Evolutionary conservation across 2,329 filamentous ascomycete genomes (phyloP).

Genomic region (Aspergillus sp.): DNA sequence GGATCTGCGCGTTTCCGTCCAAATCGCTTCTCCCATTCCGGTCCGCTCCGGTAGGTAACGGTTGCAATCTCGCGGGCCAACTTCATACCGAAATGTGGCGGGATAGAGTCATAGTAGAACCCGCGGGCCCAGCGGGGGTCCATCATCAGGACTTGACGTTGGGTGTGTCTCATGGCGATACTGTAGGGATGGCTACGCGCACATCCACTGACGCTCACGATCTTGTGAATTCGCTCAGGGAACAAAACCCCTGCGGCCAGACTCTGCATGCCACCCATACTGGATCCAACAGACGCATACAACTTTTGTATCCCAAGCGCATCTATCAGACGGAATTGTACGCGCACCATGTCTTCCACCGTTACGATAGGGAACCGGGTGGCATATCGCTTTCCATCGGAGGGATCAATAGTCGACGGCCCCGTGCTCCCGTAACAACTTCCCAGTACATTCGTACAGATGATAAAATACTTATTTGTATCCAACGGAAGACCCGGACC

Average conservation of each 20-base stretch:
- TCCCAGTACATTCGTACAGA: constrained; percentile 94
- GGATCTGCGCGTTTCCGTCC: constrained; percentile 79
- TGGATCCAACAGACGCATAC: constrained; percentile 87
- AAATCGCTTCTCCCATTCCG: constrained; percentile 96
- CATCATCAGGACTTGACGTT: constrained; percentile 98
- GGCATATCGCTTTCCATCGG: constrained; percentile 79
- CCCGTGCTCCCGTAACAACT: constrained; percentile 95
- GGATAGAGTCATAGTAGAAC: constrained; percentile 82
- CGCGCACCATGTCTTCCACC: constrained; percentile 94
- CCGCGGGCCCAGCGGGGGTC: constrained; percentile 94
- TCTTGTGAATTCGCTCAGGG: constrained; percentile 67
- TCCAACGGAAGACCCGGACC: constrained; percentile 77
- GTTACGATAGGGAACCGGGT: constrained; percentile 94
- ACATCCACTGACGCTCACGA: constrained; percentile 88
- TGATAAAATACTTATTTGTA: constrained; percentile 83
- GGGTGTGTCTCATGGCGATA: constrained; percentile 96
- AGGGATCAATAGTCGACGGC: constrained; percentile 77
- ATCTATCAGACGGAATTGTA: constrained; percentile 85
- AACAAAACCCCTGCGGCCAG: constrained; percentile 79
- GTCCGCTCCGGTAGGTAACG: constrained; percentile 90
- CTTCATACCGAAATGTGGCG: constrained; percentile 95
- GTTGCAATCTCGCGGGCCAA: constrained; percentile 94
- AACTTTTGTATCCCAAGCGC: constrained; percentile 65
- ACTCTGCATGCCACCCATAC: constrained; percentile 98
- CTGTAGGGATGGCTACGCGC: constrained; percentile 93